Base-by-base conservation (phyloP, 768 basidiomycete species). In the Amylocystis lapponica region DNA sequence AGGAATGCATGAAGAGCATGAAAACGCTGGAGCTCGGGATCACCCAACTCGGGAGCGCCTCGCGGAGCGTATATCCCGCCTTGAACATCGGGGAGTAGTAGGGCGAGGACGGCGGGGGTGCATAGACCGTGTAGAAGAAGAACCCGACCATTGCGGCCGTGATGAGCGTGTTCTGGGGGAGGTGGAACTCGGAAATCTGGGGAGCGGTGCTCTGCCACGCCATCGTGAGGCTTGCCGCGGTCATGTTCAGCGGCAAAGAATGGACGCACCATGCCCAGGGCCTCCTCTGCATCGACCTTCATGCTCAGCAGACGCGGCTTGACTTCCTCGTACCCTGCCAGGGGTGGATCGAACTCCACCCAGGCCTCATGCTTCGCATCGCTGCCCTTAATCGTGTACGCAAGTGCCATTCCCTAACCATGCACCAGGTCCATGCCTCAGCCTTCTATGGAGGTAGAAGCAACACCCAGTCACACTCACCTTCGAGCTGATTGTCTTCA, bases 221-320 rank as follows among this genome's bases (percentile, higher is more conserved):
- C 45, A 34, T 39, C 39, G 21, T 16, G 10, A 23, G n/a, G 34
- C 11, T 7, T n/a, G n/a, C n/a, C n/a, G n/a, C n/a, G n/a, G n/a
- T n/a, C n/a, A n/a, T n/a, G n/a, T n/a, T n/a, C n/a, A 38, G 27
- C 23, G 45, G 32, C 14, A 30, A 45, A 20, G n/a, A 11, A 14
- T 5, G 2, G 6, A 61, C 78, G 20, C 43, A 83, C 86, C 83
- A 86, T 87, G 21, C 88, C 87, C 14, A 91, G 72, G 1, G 78
- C 73, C 56, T 86, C 86, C 55, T 90, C 84, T 0, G 88, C 84
- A 20, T 85, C 70, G 0, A 79, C 79, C 56, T 87, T 89, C 88
- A 90, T 91, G 43, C 77, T 70, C 17, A 90, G 63, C 19, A 91
- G 59, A 8, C 88, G 77, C 3, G 86, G 85, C 55, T 88, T 89